Base-by-base conservation (phyloP, 495 filamentous ascomycete species). In the Penicillium fimorum region DNA sequence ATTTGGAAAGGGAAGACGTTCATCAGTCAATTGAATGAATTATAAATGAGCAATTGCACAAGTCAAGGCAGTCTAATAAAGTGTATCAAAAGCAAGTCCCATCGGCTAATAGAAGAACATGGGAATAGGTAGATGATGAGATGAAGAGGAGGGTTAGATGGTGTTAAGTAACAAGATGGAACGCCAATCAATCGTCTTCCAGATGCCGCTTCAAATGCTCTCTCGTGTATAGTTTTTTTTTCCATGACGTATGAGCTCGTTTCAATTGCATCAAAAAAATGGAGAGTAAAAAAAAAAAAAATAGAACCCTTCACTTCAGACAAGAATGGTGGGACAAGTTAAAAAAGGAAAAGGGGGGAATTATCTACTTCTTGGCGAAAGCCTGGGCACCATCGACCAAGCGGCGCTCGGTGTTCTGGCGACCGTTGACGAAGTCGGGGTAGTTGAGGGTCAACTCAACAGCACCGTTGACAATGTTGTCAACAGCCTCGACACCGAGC, bases 361-460 rank as follows among this genome's bases (percentile, higher is more conserved):
- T 60, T 65, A 65, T 67, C 62, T 71, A 75, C 68, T 74, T 79
- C 74, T 78, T 81, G 58, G 74, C 75, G 58, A 86, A 87, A 53
- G 76, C 65, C 72, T 87, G 85, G 56, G 84, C 83, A 58, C 87
- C 87, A 60, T 96, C 92, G 32, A 88, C 80, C 60, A 98, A 82
- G 50, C 92, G 82, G 60, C 94, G 82, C 84, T 98, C 94, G 9
- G 77, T 85, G 79, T 98, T 98, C 66, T 87, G 75, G 63, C 94
- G 81, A 50, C 82, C 78, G 78, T 99, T 99, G 78, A 99, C 93
- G 71, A 97, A 97, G 76, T 99, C 95, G 44, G 95, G 95, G 76
- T 97, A 96, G 82, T 99, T 97, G 63, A 97, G 84, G 52, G 94
- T 99, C 72, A 97, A 77, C 81, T 99, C 94, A 57, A 92, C 89